Evolutionary conservation across 345 rosid genomes (phyloP).

Genomic region (Abelmoschus esculentus): DNA sequence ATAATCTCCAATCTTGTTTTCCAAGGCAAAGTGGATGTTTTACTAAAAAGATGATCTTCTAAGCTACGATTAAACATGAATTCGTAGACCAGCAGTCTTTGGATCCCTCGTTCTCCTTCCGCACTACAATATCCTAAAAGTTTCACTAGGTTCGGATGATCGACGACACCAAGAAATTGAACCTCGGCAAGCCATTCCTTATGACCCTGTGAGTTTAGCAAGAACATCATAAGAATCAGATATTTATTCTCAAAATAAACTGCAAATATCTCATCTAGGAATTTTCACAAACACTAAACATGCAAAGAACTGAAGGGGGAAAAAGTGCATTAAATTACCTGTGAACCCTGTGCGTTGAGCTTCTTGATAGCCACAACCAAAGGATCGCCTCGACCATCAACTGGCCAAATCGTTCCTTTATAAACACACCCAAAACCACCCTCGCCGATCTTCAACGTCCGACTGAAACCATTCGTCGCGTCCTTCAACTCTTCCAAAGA

Average conservation of each 20-base stretch:
- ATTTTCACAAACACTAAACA: background rate
- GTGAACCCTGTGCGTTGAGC: conserved; percentile 68
- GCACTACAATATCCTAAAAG: conserved; percentile 72
- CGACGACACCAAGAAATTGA: conserved; percentile 70
- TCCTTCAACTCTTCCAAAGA: conserved; percentile 53
- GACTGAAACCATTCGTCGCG: conserved; percentile 61
- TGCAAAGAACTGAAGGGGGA: no score
- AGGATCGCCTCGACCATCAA: conserved; percentile 25
- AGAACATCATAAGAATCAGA: background rate
- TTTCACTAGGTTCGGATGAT: conserved; percentile 78
- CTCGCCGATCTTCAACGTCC: conserved; percentile 70
- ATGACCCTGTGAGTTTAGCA: conserved; percentile 48
- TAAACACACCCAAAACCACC: conserved; percentile 97
- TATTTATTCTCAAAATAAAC: no score
- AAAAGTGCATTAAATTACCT: conserved; percentile 34
- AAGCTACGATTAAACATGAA: conserved; percentile 73
- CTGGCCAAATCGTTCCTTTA: conserved; percentile 50
- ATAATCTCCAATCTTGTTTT: conserved; percentile 67
- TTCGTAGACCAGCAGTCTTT: conserved; percentile 70
- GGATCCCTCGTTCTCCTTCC: conserved; percentile 59
- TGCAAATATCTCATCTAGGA: no score
- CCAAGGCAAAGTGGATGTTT: conserved; percentile 48
- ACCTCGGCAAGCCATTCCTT: conserved; percentile 92
- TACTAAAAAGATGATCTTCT: conserved; percentile 69
- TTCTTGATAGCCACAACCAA: conserved; percentile 70